These are phyloP conservation scores for Physcia stellaris DNA, from an alignment of 495 filamentous ascomycete genomes.

Conservation along the genomic window DNA sequence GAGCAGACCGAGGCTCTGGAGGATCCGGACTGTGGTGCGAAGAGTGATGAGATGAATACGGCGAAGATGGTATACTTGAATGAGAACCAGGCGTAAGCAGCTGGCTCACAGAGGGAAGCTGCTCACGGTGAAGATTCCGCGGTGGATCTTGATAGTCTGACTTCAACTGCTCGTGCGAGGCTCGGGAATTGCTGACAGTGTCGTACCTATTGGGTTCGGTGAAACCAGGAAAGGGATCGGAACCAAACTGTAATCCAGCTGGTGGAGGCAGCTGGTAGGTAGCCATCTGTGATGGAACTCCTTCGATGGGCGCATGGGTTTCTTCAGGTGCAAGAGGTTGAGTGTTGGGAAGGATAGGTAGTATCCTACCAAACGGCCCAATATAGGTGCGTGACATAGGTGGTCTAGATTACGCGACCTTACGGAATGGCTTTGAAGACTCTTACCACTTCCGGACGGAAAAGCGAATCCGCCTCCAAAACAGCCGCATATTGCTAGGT, in stretches of 20 bases:
- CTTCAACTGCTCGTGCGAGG: constrained; percentile 6
- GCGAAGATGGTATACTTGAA: constrained; percentile 13
- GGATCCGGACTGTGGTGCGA: constrained; percentile 4
- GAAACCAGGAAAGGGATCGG: constrained; percentile 26
- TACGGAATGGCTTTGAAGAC: too few species aligned
- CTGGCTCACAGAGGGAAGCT: constrained; percentile 35
- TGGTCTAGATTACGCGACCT: too few species aligned
- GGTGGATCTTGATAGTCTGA: constrained; percentile 12
- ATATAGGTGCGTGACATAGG: constrained; percentile 32
- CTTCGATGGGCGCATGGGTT: constrained; percentile 23
- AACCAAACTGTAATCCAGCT: constrained; percentile 29
- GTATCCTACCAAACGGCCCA: constrained; percentile 38
- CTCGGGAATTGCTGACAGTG: constrained; percentile 9
- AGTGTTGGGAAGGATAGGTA: constrained; percentile 22
- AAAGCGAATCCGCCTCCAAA: too few species aligned
- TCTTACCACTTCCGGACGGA: too few species aligned
- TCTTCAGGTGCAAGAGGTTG: constrained; percentile 20
- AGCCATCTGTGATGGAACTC: constrained; percentile 23
- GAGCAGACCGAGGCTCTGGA: neutral
- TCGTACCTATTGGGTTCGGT: constrained; percentile 22
- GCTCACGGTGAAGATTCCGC: constrained; percentile 17
- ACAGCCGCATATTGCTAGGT: too few species aligned
- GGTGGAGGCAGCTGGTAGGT: constrained; percentile 40
- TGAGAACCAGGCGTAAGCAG: constrained; percentile 28
- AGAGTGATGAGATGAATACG: constrained; percentile 4